Conservation (phyloP, 345 rosid genomes). For the Citrus unshiu region DNA sequence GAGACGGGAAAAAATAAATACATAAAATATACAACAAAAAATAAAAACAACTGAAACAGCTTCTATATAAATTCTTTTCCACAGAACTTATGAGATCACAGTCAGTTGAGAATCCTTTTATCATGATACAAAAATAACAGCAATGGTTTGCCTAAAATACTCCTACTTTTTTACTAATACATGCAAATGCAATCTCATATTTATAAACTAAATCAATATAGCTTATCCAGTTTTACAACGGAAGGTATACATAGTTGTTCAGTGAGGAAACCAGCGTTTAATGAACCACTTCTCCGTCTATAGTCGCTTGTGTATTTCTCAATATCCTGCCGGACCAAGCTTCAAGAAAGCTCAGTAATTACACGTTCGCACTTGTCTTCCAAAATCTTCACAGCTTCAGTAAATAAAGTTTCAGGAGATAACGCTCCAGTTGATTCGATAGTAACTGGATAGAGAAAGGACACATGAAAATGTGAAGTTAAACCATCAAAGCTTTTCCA, state of each 20-base stretch:
- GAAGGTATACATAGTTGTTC: neutral
- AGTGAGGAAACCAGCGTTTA: neutral
- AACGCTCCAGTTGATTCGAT: constrained; percentile 88
- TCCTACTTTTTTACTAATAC: neutral
- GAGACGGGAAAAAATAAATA: neutral
- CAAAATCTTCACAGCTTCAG: constrained; percentile 88
- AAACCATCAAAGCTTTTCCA: neutral
- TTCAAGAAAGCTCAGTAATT: constrained; percentile 66
- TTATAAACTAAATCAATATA: neutral
- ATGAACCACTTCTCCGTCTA: neutral
- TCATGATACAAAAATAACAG: neutral
- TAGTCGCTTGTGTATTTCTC: neutral
- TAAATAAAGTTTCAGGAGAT: constrained; percentile 76
- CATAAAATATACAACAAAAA: no score
- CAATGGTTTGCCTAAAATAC: neutral
- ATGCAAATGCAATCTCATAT: neutral
- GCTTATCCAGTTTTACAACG: neutral
- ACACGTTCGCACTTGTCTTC: constrained; percentile 81
- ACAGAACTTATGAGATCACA: neutral
- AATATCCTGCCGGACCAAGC: neutral
- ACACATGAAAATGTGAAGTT: neutral
- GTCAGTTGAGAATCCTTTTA: neutral
- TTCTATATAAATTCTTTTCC: neutral
- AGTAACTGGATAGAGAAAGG: constrained; percentile 47
- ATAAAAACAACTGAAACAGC: neutral